Evolutionary conservation across 179 eudicot genomes (phyloP).

Genomic region (Beta corolliflora): DNA sequence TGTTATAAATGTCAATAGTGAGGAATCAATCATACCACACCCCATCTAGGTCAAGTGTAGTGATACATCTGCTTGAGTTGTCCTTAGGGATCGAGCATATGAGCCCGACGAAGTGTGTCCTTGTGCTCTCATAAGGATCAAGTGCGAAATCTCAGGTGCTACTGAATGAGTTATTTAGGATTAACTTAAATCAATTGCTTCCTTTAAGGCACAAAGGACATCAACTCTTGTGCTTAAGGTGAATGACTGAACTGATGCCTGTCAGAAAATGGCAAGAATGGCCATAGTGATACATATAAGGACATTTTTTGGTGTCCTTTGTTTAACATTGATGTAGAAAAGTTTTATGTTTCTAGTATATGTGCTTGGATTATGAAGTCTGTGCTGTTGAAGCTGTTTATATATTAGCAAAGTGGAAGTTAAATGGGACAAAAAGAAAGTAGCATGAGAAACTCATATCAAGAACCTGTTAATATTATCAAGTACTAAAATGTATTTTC

Average conservation of each 20-base stretch:
- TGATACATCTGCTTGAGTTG: constrained; percentile 46
- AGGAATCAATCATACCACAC: constrained; percentile 63
- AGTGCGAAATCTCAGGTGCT: constrained; percentile 54
- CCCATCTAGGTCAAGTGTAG: constrained; percentile 53
- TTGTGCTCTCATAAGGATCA: constrained; percentile 67
- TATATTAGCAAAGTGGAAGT: constrained; percentile 15
- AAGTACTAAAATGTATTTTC: constrained; percentile 10
- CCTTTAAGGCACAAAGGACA: constrained; percentile 48
- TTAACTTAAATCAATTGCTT: constrained; percentile 56
- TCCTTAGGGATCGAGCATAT: constrained; percentile 48
- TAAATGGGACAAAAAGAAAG: neutral
- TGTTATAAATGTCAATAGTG: constrained; percentile 55
- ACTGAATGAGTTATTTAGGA: constrained; percentile 51
- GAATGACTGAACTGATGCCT: constrained; percentile 26
- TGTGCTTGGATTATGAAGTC: constrained; percentile 8
- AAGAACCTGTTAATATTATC: constrained; percentile 28
- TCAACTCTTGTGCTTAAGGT: constrained; percentile 50
- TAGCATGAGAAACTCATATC: constrained; percentile 27
- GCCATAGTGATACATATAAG: constrained; percentile 12
- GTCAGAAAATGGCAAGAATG: constrained; percentile 17
- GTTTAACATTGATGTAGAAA: constrained; percentile 16
- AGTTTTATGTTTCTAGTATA: constrained; percentile 6
- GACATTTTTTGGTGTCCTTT: constrained; percentile 15
- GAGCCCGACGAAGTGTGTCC: constrained; percentile 63
- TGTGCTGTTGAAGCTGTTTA: constrained; percentile 11